Evolutionary conservation across 495 filamentous ascomycete species (phyloP).

Genomic region (Aspergillus biplanus): DNA sequence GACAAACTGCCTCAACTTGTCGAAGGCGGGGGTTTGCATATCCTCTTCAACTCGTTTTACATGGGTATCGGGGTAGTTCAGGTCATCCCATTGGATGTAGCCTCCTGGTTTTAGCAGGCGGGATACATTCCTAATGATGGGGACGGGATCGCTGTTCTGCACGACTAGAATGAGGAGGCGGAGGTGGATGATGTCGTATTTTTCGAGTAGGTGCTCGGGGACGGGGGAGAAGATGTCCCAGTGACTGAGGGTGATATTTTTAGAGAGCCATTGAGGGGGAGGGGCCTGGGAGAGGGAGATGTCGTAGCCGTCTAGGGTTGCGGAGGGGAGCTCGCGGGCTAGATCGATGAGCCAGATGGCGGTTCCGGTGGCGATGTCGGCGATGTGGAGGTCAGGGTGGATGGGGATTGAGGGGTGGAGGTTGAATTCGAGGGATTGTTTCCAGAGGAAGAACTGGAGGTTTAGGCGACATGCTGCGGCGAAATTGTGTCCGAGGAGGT

Average conservation of each 20-base stretch:
- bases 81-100: slow-evolving; percentile 45
- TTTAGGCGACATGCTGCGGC: slow-evolving; percentile 26
- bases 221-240: slow-evolving; percentile 32
- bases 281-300: slow-evolving; percentile 1
- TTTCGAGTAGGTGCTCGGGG: slow-evolving; percentile 24
- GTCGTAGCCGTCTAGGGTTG: slow-evolving; percentile 2
- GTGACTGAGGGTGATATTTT: slow-evolving; percentile 20
- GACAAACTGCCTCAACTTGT: slow-evolving; percentile 19
- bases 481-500: slow-evolving; percentile 24
- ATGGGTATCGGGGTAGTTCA: slow-evolving; percentile 15
- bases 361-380: slow-evolving; percentile 28
- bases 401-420: slow-evolving; percentile 25
- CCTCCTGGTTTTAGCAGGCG: slow-evolving; percentile 41
- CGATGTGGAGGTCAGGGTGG: slow-evolving; percentile 13
- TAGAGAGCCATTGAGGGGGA: not conserved
- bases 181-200: slow-evolving; percentile 43
- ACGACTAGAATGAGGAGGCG: slow-evolving; percentile 35
- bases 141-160: slow-evolving; percentile 23
- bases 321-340: slow-evolving; percentile 4
- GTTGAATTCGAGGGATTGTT: slow-evolving; percentile 25
- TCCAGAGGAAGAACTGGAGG: slow-evolving; percentile 33
- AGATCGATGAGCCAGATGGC: slow-evolving; percentile 34
- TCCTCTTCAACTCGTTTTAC: slow-evolving; percentile 15
- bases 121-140: slow-evolving; percentile 27
- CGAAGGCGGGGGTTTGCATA: slow-evolving; percentile 14